Evolutionary conservation across 495 filamentous ascomycete genomes (phyloP).

Genomic region (Apiosordaria backusii): DNA sequence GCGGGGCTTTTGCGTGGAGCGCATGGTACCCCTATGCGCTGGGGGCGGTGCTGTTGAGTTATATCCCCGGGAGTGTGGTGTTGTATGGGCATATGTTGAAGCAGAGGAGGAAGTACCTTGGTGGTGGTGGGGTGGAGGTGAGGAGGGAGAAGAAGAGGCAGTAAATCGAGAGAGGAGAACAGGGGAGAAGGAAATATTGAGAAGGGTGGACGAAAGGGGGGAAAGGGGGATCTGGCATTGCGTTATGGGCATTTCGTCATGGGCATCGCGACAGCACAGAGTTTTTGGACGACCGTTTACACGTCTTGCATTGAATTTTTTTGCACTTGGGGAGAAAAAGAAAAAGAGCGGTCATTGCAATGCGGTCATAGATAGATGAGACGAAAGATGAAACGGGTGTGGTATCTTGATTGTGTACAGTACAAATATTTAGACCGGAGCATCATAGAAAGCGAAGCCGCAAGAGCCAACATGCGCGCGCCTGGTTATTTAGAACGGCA

Average conservation of each 20-base stretch:
- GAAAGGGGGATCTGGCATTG: background rate
- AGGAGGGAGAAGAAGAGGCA: constrained; percentile 30
- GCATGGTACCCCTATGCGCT: constrained; percentile 55
- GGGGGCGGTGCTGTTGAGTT: constrained; percentile 60
- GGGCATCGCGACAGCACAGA: background rate
- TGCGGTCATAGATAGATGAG: background rate
- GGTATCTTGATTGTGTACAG: background rate
- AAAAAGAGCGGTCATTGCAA: background rate
- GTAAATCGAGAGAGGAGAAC: background rate
- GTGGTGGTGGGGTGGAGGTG: constrained; percentile 42
- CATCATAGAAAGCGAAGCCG: background rate
- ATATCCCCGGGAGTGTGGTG: constrained; percentile 80
- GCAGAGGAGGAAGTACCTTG: constrained; percentile 70
- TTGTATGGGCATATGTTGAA: constrained; percentile 92
- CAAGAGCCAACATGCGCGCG: no score
- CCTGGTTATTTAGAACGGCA: background rate
- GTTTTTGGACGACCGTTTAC: background rate
- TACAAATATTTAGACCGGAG: background rate
- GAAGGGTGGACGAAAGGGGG: background rate
- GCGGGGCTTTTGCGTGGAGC: constrained; percentile 22
- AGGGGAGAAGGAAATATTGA: background rate
- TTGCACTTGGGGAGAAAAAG: background rate
- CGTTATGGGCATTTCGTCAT: background rate
- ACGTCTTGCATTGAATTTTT: background rate
- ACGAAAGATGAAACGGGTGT: background rate